phyloP scores from a whole-genome alignment of 306 rosid species.

The Lathyrus tuberosus region DNA sequence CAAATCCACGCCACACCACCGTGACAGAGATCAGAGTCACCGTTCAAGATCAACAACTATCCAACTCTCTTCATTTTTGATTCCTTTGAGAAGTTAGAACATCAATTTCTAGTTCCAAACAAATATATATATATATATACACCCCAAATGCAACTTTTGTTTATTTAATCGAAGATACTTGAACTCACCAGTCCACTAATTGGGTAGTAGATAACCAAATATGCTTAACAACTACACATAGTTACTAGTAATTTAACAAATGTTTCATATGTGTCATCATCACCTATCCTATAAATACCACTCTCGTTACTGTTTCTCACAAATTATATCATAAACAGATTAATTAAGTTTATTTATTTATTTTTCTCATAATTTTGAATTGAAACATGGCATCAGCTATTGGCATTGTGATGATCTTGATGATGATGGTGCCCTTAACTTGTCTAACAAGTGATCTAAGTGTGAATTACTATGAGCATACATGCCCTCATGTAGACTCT shows the following conservation, averaged over 20 bases:
- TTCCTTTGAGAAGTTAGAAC: no score
- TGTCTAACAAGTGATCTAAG: constrained; percentile 43
- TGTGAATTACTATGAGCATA: constrained; percentile 51
- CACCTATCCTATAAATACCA: constrained; percentile 46
- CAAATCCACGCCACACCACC: no score
- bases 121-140: no score
- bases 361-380: not conserved
- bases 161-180: no score
- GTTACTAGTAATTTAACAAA: constrained; percentile 27
- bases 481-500: constrained; percentile 66
- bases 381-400: constrained; percentile 43
- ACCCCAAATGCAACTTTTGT: no score
- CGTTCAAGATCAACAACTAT: no score
- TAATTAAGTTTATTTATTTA: not conserved
- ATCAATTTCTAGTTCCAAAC: no score
- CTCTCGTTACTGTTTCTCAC: constrained; percentile 36
- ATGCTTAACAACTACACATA: not conserved
- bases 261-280: constrained; percentile 1
- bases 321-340: not conserved
- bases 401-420: constrained; percentile 24
- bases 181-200: constrained; percentile 31
- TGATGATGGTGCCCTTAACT: constrained; percentile 1
- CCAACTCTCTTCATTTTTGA: no score
- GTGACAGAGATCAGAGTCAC: no score
- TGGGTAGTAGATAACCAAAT: constrained; percentile 34